These are phyloP conservation scores for Nannochloris sp. DNA, from an alignment of 139 green algal species.

Conservation along the genomic window DNA sequence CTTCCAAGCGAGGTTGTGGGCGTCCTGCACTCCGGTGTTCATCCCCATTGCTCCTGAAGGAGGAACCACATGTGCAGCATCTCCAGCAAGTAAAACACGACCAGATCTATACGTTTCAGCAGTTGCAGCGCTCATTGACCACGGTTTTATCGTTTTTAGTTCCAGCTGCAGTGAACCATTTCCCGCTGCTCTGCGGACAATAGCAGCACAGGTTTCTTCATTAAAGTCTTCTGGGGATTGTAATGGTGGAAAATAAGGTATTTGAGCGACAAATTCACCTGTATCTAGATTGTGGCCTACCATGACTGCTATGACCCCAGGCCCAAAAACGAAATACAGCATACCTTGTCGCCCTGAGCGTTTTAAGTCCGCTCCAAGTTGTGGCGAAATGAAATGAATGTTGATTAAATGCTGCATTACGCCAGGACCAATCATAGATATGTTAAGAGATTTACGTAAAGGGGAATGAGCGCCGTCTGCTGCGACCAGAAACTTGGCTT, in stretches of 20 bases:
- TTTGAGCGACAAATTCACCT: slow-evolving; percentile 93
- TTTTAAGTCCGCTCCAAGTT: slow-evolving; percentile 15
- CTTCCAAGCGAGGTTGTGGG: slow-evolving; percentile 94
- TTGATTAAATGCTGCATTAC: slow-evolving; percentile 82
- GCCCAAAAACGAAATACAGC: slow-evolving; percentile 96
- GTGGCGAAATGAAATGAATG: slow-evolving; percentile 70
- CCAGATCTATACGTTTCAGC: slow-evolving; percentile 48
- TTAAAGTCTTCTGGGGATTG: slow-evolving; percentile 73
- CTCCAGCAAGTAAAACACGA: slow-evolving; percentile 73
- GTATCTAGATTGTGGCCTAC: slow-evolving; percentile 77
- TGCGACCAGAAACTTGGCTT: slow-evolving; percentile 40
- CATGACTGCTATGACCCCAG: slow-evolving; percentile 67
- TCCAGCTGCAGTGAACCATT: slow-evolving; percentile 12
- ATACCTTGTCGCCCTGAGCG: slow-evolving; percentile 57
- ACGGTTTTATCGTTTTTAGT: slow-evolving; percentile 37
- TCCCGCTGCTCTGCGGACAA: slow-evolving; percentile 44
- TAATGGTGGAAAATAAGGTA: slow-evolving; percentile 84
- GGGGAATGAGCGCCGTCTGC: slow-evolving; percentile 65
- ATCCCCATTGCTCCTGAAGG: slow-evolving; percentile 90
- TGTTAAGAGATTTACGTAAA: slow-evolving; percentile 36
- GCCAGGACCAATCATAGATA: slow-evolving; percentile 44
- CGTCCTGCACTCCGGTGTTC: slow-evolving; percentile 89
- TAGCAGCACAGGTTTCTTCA: slow-evolving; percentile 15
- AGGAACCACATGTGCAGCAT: slow-evolving; percentile 88
- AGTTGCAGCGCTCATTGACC: slow-evolving; percentile 81